Percentiles rank a stretch among this genome's conserved stretches.
Conservation (phyloP, 202 grass and related monocot genomes). For the Zoysia matrella region DNA sequence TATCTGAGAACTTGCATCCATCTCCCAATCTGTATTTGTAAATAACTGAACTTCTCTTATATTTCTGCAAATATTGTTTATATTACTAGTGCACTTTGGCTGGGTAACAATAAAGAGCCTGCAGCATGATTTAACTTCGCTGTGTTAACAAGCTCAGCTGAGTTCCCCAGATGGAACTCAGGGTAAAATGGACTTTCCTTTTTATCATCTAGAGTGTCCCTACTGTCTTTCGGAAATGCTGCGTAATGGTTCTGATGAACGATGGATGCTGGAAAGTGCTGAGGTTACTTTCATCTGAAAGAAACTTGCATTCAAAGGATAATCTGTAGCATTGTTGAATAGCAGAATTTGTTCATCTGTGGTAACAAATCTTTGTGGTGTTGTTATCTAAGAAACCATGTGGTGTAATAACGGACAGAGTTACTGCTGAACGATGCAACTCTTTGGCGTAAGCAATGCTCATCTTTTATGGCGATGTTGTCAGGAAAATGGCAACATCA, state of each 20-base stretch:
- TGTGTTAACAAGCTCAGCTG: too few species aligned
- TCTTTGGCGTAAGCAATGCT: neutral
- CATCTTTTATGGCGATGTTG: constrained; percentile 40
- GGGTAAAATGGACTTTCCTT: neutral
- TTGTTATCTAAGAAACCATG: too few species aligned
- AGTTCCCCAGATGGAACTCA: too few species aligned
- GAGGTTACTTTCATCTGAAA: neutral
- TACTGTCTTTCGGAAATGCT: too few species aligned
- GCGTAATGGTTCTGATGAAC: neutral
- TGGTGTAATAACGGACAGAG: too few species aligned
- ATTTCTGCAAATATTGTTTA: neutral
- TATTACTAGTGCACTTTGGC: neutral
- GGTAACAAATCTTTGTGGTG: neutral
- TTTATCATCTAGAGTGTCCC: too few species aligned
- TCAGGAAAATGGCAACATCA: constrained; percentile 8
- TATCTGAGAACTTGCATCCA: neutral
- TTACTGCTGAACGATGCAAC: neutral
- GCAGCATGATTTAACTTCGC: neutral
- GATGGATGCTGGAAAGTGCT: neutral
- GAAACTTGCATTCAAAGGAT: neutral
- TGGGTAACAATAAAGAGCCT: neutral
- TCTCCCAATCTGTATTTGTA: neutral
- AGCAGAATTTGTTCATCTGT: neutral
- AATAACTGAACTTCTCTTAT: neutral
- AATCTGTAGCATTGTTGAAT: neutral